Evolutionary conservation across 768 basidiomycete genomes (phyloP).

Genomic region (Tubosaeta sp.): DNA sequence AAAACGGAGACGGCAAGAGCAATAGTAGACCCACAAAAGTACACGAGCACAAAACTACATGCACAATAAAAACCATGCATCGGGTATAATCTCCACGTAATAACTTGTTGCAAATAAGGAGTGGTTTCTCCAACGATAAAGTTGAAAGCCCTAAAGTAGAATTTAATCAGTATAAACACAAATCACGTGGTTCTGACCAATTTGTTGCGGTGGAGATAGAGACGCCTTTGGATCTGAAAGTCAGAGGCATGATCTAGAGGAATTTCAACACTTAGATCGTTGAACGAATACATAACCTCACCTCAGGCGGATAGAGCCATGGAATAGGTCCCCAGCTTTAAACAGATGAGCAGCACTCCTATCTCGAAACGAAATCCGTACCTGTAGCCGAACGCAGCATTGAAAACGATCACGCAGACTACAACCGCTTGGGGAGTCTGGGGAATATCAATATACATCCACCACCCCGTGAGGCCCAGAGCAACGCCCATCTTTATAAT

Average conservation of each 20-base stretch:
- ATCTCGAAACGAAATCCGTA: constrained; percentile 20
- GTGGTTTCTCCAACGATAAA: constrained; percentile 87
- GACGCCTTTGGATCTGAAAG: constrained; percentile 92
- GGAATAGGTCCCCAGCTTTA: constrained; percentile 79
- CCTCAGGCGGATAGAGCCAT: constrained; percentile 87
- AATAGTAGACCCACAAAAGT: constrained; percentile 57
- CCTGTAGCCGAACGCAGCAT: constrained; percentile 91
- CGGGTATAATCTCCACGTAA: constrained; percentile 88
- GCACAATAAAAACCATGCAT: constrained; percentile 95
- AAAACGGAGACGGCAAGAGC: neutral
- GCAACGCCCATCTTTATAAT: constrained; percentile 70
- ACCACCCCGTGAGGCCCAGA: constrained; percentile 81
- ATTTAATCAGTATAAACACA: constrained; percentile 9
- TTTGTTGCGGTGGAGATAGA: constrained; percentile 90
- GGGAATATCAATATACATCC: constrained; percentile 87
- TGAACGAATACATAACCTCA: constrained; percentile 22
- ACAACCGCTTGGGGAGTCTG: constrained; percentile 87
- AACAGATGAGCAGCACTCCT: constrained; percentile 1
- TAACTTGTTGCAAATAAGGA: constrained; percentile 80
- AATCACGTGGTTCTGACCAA: constrained; percentile 32
- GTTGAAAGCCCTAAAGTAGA: constrained; percentile 60
- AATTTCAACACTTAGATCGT: constrained; percentile 1
- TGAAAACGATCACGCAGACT: constrained; percentile 84
- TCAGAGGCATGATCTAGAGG: constrained; percentile 78
- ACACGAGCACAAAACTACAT: constrained; percentile 81